Evolutionary conservation across 225 moss, liverwort and hornwort genomes (phyloP), one percentile per base, ranked within the genome.

Genomic region (Anthoceros angustus): DNA sequence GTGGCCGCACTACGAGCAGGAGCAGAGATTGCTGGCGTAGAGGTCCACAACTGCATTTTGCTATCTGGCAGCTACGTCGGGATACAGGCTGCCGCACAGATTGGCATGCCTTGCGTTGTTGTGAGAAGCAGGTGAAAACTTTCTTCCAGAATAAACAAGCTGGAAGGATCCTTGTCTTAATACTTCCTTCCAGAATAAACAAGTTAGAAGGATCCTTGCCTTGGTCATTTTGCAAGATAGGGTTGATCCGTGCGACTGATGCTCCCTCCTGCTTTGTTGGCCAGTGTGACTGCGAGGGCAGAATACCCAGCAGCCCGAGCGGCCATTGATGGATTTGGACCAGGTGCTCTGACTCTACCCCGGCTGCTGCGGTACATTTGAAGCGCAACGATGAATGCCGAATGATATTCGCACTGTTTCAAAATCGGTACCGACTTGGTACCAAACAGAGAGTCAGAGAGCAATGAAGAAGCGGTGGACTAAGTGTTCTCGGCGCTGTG

Each of bases 81-180:
- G 68, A 70, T 70, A 62, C 86, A 81, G 70, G 86, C 86, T 69
- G 95, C 95, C 25, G 72, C 69, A 63, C 86, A 83, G 70, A 90
- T 95, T 72, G 88, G 79, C 74, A 95, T 95, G 95, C 95, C 88
- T 24, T 95, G 95, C 70, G 88, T 88, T 65, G 88, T 95, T 46
- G 78, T 95, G 43, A 77, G 91, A 77, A 95, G 95, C 88, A 94
- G 93, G 93, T 90, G 65, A 68, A 5, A 42, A 60, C 46, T 4
- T 23, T 21, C 5, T 32, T 39, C 69, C 38, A 9, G 39, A 41
- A 3, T 39, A 8, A 24, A 16, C 0, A 12, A 5, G 5, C 9
- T 38, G 8, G 60, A 0, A 62, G 3, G 40, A 14, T 12, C 12
- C 12, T 8, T 10, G 39, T 6, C 16, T 25, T 24, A 62, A 18